Conservation (phyloP, 2,329 filamentous ascomycete species). For the Rosellinia necatrix region DNA sequence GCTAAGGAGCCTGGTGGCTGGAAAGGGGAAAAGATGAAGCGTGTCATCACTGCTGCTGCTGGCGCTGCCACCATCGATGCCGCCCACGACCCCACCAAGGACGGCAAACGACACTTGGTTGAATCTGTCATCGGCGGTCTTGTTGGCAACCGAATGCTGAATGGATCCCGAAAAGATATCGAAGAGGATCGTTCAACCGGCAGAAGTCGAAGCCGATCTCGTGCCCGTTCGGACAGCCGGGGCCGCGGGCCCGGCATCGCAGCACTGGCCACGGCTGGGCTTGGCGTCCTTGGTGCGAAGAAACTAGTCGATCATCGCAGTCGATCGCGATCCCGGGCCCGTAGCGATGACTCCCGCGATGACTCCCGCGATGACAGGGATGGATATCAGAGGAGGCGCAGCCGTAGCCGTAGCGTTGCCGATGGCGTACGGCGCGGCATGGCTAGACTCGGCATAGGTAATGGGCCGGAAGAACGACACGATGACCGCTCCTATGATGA, state of each 20-base stretch:
- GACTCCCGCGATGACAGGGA: conserved; percentile 53
- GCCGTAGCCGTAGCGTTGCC: conserved; percentile 69
- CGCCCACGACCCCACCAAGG: conserved; percentile 70
- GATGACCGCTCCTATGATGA: conserved; percentile 50
- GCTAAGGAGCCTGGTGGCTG: conserved; percentile 88
- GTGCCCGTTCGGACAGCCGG: conserved; percentile 60
- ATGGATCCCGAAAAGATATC: conserved; percentile 73
- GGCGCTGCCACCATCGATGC: conserved; percentile 87
- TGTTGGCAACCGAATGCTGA: conserved; percentile 81
- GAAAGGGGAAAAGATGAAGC: conserved; percentile 90
- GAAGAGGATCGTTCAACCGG: conserved; percentile 63
- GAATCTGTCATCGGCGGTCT: conserved; percentile 90
- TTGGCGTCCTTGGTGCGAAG: conserved; percentile 66
- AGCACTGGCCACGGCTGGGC: conserved; percentile 64
- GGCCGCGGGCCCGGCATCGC: conserved; percentile 59
- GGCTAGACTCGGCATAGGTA: conserved; percentile 65
- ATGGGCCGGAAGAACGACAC: conserved; percentile 49
- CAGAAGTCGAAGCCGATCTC: conserved; percentile 72
- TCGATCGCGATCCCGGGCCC: conserved; percentile 61
- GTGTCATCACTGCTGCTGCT: conserved; percentile 83
- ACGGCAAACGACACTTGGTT: conserved; percentile 81
- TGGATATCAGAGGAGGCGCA: conserved; percentile 49
- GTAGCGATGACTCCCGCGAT: conserved; percentile 49
- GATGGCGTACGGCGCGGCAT: conserved; percentile 65
- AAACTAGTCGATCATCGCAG: conserved; percentile 56